These are phyloP conservation scores for Nidularia sp. DNA, from an alignment of 768 basidiomycete species.

Conservation along the genomic window DNA sequence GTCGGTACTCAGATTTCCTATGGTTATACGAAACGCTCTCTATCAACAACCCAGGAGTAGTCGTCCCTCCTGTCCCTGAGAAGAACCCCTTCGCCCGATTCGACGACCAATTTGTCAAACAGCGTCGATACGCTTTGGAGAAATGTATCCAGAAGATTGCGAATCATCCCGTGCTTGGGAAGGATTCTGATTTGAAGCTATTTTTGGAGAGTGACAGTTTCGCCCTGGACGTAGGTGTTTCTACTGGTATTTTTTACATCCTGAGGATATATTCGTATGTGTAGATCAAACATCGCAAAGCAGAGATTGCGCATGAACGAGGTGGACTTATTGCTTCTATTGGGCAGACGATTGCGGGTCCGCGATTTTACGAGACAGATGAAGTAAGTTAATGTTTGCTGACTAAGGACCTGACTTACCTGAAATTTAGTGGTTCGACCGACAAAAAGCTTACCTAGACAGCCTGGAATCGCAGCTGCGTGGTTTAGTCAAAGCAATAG, in stretches of 20 bases:
- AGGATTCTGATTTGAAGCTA: slow-evolving; percentile 82
- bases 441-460: slow-evolving; percentile 80
- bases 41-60: slow-evolving; percentile 91
- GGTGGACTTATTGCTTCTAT: slow-evolving; percentile 83
- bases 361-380: slow-evolving; percentile 85
- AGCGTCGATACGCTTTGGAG: slow-evolving; percentile 79
- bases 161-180: slow-evolving; percentile 84
- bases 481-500: slow-evolving; percentile 82
- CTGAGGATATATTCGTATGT: too few species aligned
- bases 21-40: slow-evolving; percentile 93
- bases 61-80: slow-evolving; percentile 95
- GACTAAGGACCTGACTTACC: too few species aligned
- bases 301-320: slow-evolving; percentile 70
- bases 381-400: slow-evolving; percentile 45
- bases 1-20: slow-evolving; percentile 97
- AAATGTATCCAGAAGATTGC: slow-evolving; percentile 91
- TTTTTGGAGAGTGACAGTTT: slow-evolving; percentile 96
- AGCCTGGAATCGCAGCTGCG: slow-evolving; percentile 87
- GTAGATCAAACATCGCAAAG: slow-evolving; percentile 85
- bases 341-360: slow-evolving; percentile 73
- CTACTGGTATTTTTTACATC: neutral
- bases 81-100: slow-evolving; percentile 94
- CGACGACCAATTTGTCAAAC: slow-evolving; percentile 86
- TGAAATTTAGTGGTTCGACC: slow-evolving; percentile 79
- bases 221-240: slow-evolving; percentile 70